These are phyloP conservation scores for Leccinum boreale DNA, from an alignment of 768 basidiomycete genomes.

Conservation along the genomic window DNA sequence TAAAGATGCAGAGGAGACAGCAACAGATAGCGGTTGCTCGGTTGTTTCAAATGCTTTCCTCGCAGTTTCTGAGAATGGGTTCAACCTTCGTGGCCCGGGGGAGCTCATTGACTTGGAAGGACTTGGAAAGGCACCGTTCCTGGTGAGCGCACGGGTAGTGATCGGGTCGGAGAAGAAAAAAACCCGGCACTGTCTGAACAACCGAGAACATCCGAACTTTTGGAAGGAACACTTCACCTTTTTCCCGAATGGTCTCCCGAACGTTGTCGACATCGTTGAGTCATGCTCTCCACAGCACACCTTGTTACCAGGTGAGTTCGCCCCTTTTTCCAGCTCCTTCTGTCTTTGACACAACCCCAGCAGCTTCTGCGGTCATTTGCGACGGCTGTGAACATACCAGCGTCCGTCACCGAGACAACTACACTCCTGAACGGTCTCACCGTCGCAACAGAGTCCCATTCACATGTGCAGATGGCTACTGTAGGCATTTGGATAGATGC, in stretches of 20 bases:
- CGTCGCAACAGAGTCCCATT: conserved; percentile 87
- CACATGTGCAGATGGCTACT: conserved; percentile 94
- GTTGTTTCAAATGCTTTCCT: conserved; percentile 33
- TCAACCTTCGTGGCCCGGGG: conserved; percentile 33
- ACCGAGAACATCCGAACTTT: conserved; percentile 34
- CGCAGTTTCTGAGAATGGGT: conserved; percentile 54
- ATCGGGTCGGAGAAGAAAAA: conserved; percentile 19
- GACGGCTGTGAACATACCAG: conserved; percentile 59
- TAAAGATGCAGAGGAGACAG: not conserved
- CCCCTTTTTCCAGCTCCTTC: not conserved
- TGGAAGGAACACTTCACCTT: conserved; percentile 15
- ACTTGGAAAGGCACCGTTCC: conserved; percentile 43
- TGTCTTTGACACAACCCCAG: conserved; percentile 26
- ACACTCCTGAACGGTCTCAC: conserved; percentile 94
- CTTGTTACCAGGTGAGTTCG: conserved; percentile 35
- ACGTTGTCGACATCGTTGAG: conserved; percentile 44
- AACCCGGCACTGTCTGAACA: conserved; percentile 19
- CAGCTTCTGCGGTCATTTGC: conserved; percentile 68
- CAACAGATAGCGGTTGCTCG: not conserved
- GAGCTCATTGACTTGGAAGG: conserved; percentile 15
- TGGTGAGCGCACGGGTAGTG: conserved; percentile 27
- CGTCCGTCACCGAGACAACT: conserved; percentile 85
- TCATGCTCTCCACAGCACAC: conserved; percentile 38
- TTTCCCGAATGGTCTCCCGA: conserved; percentile 43
- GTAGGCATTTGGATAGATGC: conserved; percentile 99